These are phyloP conservation scores for Neurospora sp. DNA, from an alignment of 2,329 filamentous ascomycete species.

Conservation along the genomic window DNA sequence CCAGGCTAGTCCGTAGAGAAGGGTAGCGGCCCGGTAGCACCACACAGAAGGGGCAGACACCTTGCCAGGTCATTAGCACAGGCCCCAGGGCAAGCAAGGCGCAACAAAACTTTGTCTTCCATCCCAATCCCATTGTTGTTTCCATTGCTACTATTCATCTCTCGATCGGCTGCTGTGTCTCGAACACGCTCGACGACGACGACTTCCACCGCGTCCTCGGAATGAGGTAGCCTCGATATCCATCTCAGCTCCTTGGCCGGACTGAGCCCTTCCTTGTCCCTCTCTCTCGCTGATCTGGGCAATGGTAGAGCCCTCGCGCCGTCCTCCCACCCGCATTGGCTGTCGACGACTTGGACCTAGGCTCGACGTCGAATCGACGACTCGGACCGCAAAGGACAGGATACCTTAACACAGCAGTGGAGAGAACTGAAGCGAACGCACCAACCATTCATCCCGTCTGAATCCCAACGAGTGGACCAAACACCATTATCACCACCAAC, in stretches of 20 bases:
- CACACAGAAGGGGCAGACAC: not conserved
- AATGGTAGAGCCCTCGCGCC: not conserved
- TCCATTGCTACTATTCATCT: not conserved
- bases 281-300: not conserved
- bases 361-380: not conserved
- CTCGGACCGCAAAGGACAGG: not conserved
- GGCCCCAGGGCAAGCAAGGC: not conserved
- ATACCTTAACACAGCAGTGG: not conserved
- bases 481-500: not conserved
- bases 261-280: constrained; percentile 33
- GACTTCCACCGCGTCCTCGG: constrained; percentile 24
- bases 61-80: not conserved
- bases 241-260: constrained; percentile 51
- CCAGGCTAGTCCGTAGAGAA: not conserved
- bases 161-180: constrained; percentile 4
- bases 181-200: constrained; percentile 14
- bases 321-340: not conserved
- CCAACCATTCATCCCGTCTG: not conserved
- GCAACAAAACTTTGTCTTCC: not conserved
- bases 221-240: constrained; percentile 47
- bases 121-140: not conserved
- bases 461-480: not conserved
- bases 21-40: not conserved
- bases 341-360: not conserved
- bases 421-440: not conserved